Conservation (phyloP, 345 rosid genomes). For the Populus alba region DNA sequence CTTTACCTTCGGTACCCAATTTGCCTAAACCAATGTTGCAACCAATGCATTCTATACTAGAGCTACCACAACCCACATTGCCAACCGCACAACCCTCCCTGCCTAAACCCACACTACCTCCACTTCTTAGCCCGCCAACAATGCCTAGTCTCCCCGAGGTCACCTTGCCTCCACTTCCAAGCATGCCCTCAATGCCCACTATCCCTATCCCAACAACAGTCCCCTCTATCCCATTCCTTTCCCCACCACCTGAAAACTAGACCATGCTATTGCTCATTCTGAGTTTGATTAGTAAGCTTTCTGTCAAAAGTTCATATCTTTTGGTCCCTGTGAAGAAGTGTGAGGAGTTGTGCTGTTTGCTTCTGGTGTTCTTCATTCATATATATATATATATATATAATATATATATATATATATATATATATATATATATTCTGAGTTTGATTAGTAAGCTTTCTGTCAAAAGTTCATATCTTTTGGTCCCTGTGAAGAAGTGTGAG, state of each 20-base stretch:
- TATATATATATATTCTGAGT: no score
- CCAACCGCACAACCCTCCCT: neutral
- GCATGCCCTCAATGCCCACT: neutral
- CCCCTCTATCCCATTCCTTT: neutral
- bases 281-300: neutral
- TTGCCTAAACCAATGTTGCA: constrained; percentile 13
- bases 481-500: no score
- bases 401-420: no score
- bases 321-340: no score
- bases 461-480: no score
- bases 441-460: no score
- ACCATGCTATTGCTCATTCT: neutral
- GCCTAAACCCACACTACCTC: neutral
- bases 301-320: no score
- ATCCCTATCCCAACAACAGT: neutral
- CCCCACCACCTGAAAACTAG: neutral
- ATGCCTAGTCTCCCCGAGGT: constrained; percentile 10
- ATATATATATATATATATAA: no score
- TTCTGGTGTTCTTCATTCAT: no score
- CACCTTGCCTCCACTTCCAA: no score
- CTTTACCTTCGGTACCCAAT: constrained; percentile 18
- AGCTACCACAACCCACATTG: constrained; percentile 14
- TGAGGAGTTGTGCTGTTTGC: no score
- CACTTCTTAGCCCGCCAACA: constrained; percentile 1
- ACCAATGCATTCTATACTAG: constrained; percentile 15